phyloP scores from a whole-genome alignment of 2,329 filamentous ascomycete genomes.

The Arthrobotrys conoides region DNA sequence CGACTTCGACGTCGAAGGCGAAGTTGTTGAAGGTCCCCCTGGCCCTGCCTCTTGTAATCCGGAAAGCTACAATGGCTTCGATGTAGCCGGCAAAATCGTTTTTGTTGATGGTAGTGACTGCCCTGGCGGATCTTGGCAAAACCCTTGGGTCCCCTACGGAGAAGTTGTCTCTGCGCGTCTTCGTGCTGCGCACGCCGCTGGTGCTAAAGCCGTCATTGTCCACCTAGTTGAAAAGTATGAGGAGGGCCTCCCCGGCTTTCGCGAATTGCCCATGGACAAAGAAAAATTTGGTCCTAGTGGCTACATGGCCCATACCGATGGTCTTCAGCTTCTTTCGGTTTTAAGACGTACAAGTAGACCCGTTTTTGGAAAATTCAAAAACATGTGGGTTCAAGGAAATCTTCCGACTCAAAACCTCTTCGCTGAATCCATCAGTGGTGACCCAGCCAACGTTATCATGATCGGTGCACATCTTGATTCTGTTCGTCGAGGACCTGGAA shows the following conservation, averaged over 20 bases:
- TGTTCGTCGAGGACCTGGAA: constrained; percentile 65
- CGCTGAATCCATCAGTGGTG: constrained; percentile 15
- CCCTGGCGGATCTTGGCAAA: constrained; percentile 67
- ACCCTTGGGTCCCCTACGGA: constrained; percentile 65
- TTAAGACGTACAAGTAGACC: constrained; percentile 67
- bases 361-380: constrained; percentile 68
- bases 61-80: constrained; percentile 66
- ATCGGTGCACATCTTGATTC: constrained; percentile 66
- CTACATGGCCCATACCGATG: constrained; percentile 69
- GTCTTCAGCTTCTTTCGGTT: constrained; percentile 67
- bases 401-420: constrained; percentile 62
- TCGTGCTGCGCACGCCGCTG: constrained; percentile 67
- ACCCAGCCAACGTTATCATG: constrained; percentile 39
- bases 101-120: constrained; percentile 67
- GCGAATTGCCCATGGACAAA: not conserved
- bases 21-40: constrained; percentile 67
- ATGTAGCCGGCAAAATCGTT: constrained; percentile 68
- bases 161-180: constrained; percentile 66
- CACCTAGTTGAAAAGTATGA: constrained; percentile 66
- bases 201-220: constrained; percentile 68
- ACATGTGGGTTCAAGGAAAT: constrained; percentile 66
- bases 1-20: constrained; percentile 66
- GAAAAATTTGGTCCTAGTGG: constrained; percentile 65
- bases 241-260: constrained; percentile 39
- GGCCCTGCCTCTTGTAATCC: constrained; percentile 67